Evolutionary conservation across 2,329 filamentous ascomycete genomes (phyloP).

Genomic region (Fusarium sp.): DNA sequence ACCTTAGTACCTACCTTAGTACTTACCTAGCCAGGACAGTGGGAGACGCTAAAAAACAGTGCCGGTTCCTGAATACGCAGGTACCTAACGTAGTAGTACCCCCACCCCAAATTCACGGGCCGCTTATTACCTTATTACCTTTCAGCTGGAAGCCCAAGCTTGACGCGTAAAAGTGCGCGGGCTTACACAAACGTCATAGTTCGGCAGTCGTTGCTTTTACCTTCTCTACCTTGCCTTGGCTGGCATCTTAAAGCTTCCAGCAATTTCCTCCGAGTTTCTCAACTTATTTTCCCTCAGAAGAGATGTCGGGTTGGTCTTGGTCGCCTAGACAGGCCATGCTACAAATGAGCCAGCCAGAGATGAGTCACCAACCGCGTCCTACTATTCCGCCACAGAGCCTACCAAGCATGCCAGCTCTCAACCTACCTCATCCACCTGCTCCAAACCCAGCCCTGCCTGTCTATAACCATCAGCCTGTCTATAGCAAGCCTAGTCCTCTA

Average conservation of each 20-base stretch:
- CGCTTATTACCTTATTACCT: not conserved
- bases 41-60: slow-evolving; percentile 16
- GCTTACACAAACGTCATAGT: slow-evolving; percentile 20
- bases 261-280: not conserved
- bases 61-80: slow-evolving; percentile 12
- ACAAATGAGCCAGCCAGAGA: slow-evolving; percentile 16
- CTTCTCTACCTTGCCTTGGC: not conserved
- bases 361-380: not conserved
- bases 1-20: too few relatives aligned
- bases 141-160: not conserved
- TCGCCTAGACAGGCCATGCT: slow-evolving; percentile 32
- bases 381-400: not conserved
- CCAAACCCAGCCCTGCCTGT: not conserved
- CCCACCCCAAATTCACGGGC: slow-evolving; percentile 1
- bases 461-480: not conserved
- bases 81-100: not conserved
- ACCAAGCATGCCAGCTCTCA: slow-evolving; percentile 17
- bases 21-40: not conserved
- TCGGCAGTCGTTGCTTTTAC: slow-evolving; percentile 9
- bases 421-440: slow-evolving; percentile 7
- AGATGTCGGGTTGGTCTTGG: slow-evolving; percentile 33
- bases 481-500: not conserved
- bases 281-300: not conserved
- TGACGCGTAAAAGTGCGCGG: slow-evolving; percentile 2
- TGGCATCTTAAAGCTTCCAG: not conserved